These are phyloP conservation scores for Lyophyllum semitale DNA, from an alignment of 768 basidiomycete genomes.

Conservation along the genomic window DNA sequence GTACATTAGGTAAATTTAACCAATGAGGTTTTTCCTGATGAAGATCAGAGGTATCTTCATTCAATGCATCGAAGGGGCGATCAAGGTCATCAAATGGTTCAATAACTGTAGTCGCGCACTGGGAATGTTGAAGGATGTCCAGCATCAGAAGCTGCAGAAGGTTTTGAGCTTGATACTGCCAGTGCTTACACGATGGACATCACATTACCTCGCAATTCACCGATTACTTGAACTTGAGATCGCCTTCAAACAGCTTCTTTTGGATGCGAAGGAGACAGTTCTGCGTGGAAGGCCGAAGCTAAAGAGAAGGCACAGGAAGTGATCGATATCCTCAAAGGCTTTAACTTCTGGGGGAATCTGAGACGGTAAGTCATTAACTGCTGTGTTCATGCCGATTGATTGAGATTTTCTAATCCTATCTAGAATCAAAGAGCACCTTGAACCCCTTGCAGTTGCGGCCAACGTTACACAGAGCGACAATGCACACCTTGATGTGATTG, in stretches of 20 bases:
- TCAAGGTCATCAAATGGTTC: too few relatives aligned
- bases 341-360: constrained; percentile 11
- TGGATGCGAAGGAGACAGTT: constrained; percentile 2
- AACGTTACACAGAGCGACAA: constrained; percentile 23
- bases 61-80: not conserved
- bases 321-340: not conserved
- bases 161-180: constrained; percentile 11
- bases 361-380: constrained; percentile 12
- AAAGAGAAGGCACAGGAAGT: constrained; percentile 6
- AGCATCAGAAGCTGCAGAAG: constrained; percentile 5
- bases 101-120: too few relatives aligned
- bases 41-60: constrained; percentile 9
- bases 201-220: too few relatives aligned
- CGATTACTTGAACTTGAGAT: too few relatives aligned
- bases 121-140: constrained; percentile 16
- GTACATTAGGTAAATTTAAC: too few relatives aligned
- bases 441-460: constrained; percentile 30
- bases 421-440: constrained; percentile 22
- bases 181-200: too few relatives aligned
- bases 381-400: too few relatives aligned
- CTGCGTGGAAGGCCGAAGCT: not conserved
- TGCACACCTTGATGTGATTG: constrained; percentile 22
- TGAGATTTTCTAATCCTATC: too few relatives aligned
- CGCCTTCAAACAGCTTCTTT: too few relatives aligned
- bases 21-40: too few relatives aligned